Evolutionary conservation across 441 rosid species (phyloP), one percentile per base, ranked within the genome.

Genomic region (Syzygium malaccense): DNA sequence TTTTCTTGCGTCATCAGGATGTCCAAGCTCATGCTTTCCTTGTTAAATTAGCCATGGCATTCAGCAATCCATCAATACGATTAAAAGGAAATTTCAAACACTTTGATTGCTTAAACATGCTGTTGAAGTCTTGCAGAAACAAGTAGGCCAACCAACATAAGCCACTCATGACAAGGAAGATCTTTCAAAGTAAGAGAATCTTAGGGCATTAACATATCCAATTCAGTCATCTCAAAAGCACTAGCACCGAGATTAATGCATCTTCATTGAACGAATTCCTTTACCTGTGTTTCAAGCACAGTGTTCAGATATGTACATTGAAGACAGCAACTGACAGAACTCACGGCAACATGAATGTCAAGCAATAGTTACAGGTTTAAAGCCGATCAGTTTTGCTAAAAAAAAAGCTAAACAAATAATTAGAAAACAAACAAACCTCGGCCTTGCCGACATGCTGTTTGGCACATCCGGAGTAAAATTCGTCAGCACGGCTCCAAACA

Each of bases 401-500:
- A 49, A 49, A 48, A 56, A 78, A 25, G 48, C 62, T 55, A 48
- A 54, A 17, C 83, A 55, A 55, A 5, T 55, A 80, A 41, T 33
- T 48, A 45, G 86, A 30, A 86, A 86, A 89, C 26, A 58, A 85
- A 90, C 96, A 91, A 90, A 96, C 99, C 99, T 98, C 90, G 98
- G 98, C 87, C 98, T 91, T 87, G 98, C 97, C 55, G 97, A 95
- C 90, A 94, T 92, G 92, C 95, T 91, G 93, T 89, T 94, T 84
- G 94, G 96, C 88, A 97, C 95, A 92, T 98, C 98, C 45, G 99
- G 98, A 55, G 98, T 94, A 91, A 98, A 98, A 32, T 92, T 94
- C 89, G 93, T 92, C 86, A 98, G 97, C 84, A 98, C 96, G n/a
- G 88, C 93, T 91, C 95, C 98, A 92, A 98, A 98, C 99, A 98